Evolutionary conservation across 2,329 filamentous ascomycete genomes (phyloP), one percentile per base, ranked within the genome.

Genomic region (Magnaporthales sp.): DNA sequence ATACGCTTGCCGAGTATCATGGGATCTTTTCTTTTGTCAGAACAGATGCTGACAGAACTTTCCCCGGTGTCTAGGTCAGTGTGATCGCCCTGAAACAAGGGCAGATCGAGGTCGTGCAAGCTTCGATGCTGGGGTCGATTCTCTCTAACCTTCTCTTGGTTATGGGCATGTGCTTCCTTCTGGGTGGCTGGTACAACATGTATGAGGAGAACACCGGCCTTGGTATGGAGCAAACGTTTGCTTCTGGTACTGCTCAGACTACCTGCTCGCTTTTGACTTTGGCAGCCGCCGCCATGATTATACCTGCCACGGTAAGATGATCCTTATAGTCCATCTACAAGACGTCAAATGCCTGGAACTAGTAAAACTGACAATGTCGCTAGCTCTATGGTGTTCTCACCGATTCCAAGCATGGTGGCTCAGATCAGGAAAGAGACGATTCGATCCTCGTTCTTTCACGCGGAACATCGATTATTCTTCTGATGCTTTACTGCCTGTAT

Each of bases 81-180:
- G 94, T 98, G 72, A 90, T 98, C 70, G 95, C 95, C 22, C 84
- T 99, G 62, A 87, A 83, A 70, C 88, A 95, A 72, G 87, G 88
- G 69, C 91, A 98, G 79, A 96, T 97, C 74, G 89, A 94, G 73
- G 93, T 98, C 70, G 94, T 98, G n/a, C 95, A 98, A 80, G 91
- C 94, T 24, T 96, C 92, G 70, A 98, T 98, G 93, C 88, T 98
- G 38, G 94, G 95, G 63, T 96, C 91, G 74, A 96, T 98, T 72
- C 83, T 98, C 54, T 97, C 94, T 70, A 98, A 98, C 78, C 89
- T 97, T 70, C 84, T 98, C 8, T 86, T 98, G 26, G 94, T 93
- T 62, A 84, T 93, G 75, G 90, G 90, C 72, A 91, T 91, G 83
- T 92, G 90, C 77, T 92, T 92, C 80, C 81, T 93, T 70, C 84